Base-by-base conservation (phyloP, 352 stramenopile species). In the Bremia lactucae region DNA sequence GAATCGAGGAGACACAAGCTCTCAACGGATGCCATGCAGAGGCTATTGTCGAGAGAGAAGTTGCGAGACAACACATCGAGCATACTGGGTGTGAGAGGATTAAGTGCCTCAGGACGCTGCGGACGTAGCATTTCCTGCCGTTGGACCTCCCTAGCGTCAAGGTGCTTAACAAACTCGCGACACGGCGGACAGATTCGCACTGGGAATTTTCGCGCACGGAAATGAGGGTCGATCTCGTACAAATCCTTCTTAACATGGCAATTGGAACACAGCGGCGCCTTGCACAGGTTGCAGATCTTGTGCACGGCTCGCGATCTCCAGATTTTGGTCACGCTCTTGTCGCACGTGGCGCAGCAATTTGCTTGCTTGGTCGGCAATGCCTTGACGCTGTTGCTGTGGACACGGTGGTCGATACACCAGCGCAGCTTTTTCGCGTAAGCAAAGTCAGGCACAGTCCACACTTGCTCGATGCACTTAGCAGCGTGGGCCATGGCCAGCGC, bases 1-100 rank as follows among this genome's bases (percentile, higher is more conserved):
- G 56, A 55, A 29, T 59, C 56, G 28, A 65, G 22, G 10, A 62
- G 4, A 23, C 46, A 65, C 24, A 65, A 38, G 42, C 52, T 65
- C 34, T 62, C 56, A 11, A 52, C 56, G 2, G 52, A 65, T 7
- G 37, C 46, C 22, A 46, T 52, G 36, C 46, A 46, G 46, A 65
- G 59, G 22, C 53, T 61, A 37, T 67, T 61, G 15, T 64, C 58
- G 3, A 61, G 45, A 18, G 58, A 67, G 37, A 63, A 60, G 25
- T 67, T 54, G 31, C 42, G 58, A 10, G 53, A 48, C 26, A 64
- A 23, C 6, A 45, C 23, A 0, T 64, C 53, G 6, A 67, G 37
- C 11, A 45, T 63, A 22, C 35, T 56, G 24, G 58, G 58, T 19
- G 48, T 63, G 6, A 67, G 51, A 2, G 49, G 44, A 16, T 60